phyloP scores from a whole-genome alignment of 345 rosid genomes.

The Citrus mangshanensis region DNA sequence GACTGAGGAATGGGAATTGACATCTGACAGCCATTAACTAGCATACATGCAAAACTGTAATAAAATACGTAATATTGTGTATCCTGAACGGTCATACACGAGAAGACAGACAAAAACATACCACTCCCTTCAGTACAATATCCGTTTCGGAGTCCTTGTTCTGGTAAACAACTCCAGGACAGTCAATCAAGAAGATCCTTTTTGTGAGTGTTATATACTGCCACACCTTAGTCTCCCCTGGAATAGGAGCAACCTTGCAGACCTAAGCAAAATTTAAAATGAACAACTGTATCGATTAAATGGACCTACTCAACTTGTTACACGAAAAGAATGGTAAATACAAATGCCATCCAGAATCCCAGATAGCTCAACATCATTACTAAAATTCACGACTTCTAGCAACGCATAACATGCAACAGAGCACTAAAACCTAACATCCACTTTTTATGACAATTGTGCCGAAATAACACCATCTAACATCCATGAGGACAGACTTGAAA shows the following conservation, averaged over 20 bases:
- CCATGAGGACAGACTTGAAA: background rate
- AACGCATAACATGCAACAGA: background rate
- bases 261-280: slow-evolving; percentile 41
- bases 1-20: background rate
- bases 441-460: background rate
- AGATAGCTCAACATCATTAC: background rate
- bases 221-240: slow-evolving; percentile 99
- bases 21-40: background rate
- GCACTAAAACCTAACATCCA: background rate
- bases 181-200: slow-evolving; percentile 88
- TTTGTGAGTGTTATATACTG: slow-evolving; percentile 94
- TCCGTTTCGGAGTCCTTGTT: slow-evolving; percentile 87
- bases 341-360: background rate
- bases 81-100: background rate
- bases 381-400: background rate
- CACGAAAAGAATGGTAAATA: background rate
- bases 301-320: background rate
- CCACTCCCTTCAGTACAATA: slow-evolving; percentile 95
- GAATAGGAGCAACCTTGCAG: slow-evolving; percentile 98
- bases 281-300: background rate
- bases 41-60: too few species aligned
- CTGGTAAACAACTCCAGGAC: slow-evolving; percentile 98
- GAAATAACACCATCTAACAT: background rate
- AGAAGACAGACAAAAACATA: slow-evolving; percentile 30
- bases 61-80: background rate